Base-by-base conservation (phyloP, 257 asterid species). In the Pogostemon cablin region DNA sequence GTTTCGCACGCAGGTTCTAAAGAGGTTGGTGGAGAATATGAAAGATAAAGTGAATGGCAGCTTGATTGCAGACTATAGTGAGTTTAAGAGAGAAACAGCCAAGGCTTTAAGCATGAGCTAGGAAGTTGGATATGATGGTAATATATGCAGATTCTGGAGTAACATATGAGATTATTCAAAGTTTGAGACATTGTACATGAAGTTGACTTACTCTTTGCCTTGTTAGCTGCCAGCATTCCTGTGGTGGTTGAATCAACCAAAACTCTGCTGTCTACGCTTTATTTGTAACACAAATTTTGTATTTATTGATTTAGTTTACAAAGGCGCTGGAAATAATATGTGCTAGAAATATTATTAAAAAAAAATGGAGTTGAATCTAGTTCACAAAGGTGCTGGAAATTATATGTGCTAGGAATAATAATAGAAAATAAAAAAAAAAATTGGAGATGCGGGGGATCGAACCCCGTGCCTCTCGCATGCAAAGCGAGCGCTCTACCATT, bases 401-500 rank as follows among this genome's bases (percentile, higher is more conserved):
- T 25, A 15, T 15, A 15, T 15, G 32, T 41, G 4, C 17, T 15
- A 15, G 17, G 17, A 15, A 15, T 15, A 15, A 15, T 15, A 15
- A 15, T 15, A 15, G 0, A 15, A 15, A 15, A 15, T 15, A 15
- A 0, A 15, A 44, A 56, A 34, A 44, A 11, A 2, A 57, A 5
- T 3, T 86, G 95, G 92, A 88, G 90, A 84, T 88, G 96, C 89
- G 78, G 88, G 95, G 92, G 83, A 80, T 85, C 87, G 82, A 90
- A 87, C 95, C 95, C 96, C 90, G 95, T 92, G 88, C 97, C 96
- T 93, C 99, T 88, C 96, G 93, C 96, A 87, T 91, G 97, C 99
- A 86, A 91, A 93, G 96, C 91, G 93, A 86, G 96, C 96, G 95
- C 96, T 93, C 96, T 91, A 90, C 95, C 97, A 90, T 90, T 87